Evolutionary conservation across 441 rosid genomes (phyloP).

Genomic region (Lagerstroemia fauriei): DNA sequence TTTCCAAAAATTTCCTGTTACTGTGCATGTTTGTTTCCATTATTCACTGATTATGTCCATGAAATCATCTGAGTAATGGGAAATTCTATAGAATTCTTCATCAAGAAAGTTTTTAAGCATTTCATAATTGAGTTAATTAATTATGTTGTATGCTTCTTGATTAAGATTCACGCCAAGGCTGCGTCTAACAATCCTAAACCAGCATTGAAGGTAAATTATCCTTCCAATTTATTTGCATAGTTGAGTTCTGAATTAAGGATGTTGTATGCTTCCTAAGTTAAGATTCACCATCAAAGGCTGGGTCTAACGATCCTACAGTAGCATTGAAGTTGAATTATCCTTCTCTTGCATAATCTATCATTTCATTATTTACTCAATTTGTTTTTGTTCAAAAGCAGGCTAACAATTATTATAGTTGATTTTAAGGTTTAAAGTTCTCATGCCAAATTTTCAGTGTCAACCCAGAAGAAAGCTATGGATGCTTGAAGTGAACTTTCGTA

Average conservation of each 20-base stretch:
- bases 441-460: slow-evolving; percentile 35
- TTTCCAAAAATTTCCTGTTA: background rate
- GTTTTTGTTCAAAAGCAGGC: background rate
- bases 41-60: background rate
- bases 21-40: background rate
- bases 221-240: slow-evolving; percentile 5
- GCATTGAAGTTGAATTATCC: no score
- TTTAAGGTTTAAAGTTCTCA: slow-evolving; percentile 29
- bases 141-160: background rate
- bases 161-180: slow-evolving; percentile 31
- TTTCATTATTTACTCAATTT: background rate
- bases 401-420: background rate
- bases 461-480: slow-evolving; percentile 68
- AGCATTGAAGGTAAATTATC: slow-evolving; percentile 45
- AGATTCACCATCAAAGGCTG: no score
- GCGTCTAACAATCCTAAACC: slow-evolving; percentile 35
- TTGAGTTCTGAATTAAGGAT: no score
- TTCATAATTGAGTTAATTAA: background rate
- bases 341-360: background rate
- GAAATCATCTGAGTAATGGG: background rate
- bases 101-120: background rate
- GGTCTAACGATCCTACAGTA: no score
- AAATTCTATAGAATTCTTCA: background rate
- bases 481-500: slow-evolving; percentile 71
- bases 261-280: no score